Base-by-base conservation (phyloP, 2,329 filamentous ascomycete genomes). In the Calonectria naviculata region DNA sequence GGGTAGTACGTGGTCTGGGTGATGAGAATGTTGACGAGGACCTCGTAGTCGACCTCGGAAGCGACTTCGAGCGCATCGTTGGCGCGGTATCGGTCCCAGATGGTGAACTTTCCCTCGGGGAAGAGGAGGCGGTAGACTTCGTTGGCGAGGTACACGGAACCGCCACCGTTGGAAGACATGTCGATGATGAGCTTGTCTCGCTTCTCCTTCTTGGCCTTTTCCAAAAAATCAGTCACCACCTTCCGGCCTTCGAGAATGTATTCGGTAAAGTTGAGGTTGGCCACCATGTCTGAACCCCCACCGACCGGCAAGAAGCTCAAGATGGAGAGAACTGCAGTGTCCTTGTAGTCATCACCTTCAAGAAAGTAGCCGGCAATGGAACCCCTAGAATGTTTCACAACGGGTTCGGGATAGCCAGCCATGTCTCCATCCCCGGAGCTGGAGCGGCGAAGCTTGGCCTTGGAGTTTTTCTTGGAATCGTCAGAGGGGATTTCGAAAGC, bases 161-260 rank as follows among this genome's bases (percentile, higher is more conserved):
- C 76, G 17, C 76, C 76, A 0, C 75, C 71, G 24, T 78, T 78
- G 29, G 71, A 73, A 17, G 76, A 78, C 34, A 78, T 6, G 9
- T 78, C 76, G 13, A 78, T 72, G 28, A 78, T 73, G 58, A 78
- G 76, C 67, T 78, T 78, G n/a, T 78, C 67, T 0, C 75, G 75
- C 19, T 73, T 68, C 34, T 71, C 63, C 41, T 64, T 58, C 62
- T 78, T 70, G 17, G 74, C 74, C 29, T 65, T 49, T n/a, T 70
- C 64, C 41, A 78, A 73, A 46, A 78, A 70, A 5, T 75, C 54
- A 36, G 73, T 60, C 3, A 78, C 26, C 10, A 78, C 69, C 10
- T 64, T 60, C 28, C 76, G 68, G 19, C 46, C 74, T 29, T 78
- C 76, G 9, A 74, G 65, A 3, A 78, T 62, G 44, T 67, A 78